Percentiles rank a stretch among this genome's conserved stretches.
Evolutionary conservation across 106 monocot genomes (phyloP).

Genomic region (Alisma plantagoaquatica): DNA sequence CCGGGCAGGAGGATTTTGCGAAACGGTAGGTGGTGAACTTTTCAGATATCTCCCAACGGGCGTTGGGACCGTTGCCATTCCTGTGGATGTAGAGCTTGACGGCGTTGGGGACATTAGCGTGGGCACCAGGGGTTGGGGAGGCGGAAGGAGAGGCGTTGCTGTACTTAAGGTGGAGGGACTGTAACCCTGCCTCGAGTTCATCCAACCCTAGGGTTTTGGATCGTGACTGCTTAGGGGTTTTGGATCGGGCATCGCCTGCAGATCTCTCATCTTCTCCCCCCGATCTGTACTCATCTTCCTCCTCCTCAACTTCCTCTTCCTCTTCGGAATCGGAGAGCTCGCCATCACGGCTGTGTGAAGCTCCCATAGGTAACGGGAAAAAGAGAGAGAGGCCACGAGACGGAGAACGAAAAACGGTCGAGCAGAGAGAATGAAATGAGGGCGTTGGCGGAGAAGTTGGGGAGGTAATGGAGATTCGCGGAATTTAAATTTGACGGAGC

Average conservation of each 20-base stretch:
- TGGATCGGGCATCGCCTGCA: too few species aligned
- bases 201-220: too few species aligned
- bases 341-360: conserved; percentile 81
- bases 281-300: background rate
- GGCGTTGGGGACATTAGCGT: conserved; percentile 33
- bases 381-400: conserved; percentile 3
- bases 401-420: background rate
- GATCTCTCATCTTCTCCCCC: conserved; percentile 1
- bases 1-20: conserved; percentile 18
- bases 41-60: conserved; percentile 69
- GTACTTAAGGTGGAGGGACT: conserved; percentile 82
- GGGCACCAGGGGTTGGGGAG: conserved; percentile 7
- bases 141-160: conserved; percentile 31
- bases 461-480: background rate
- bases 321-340: conserved; percentile 54
- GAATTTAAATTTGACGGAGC: too few species aligned
- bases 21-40: conserved; percentile 54
- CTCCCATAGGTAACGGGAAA: conserved; percentile 43
- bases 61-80: conserved; percentile 52
- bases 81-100: conserved; percentile 84
- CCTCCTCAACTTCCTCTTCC: conserved; percentile 22
- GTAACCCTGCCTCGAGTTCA: conserved; percentile 50
- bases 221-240: too few species aligned
- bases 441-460: conserved; percentile 17
- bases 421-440: background rate